Evolutionary conservation across 352 stramenopile species (phyloP), one percentile per base, ranked within the genome.

Genomic region (Blastocystis sp.): DNA sequence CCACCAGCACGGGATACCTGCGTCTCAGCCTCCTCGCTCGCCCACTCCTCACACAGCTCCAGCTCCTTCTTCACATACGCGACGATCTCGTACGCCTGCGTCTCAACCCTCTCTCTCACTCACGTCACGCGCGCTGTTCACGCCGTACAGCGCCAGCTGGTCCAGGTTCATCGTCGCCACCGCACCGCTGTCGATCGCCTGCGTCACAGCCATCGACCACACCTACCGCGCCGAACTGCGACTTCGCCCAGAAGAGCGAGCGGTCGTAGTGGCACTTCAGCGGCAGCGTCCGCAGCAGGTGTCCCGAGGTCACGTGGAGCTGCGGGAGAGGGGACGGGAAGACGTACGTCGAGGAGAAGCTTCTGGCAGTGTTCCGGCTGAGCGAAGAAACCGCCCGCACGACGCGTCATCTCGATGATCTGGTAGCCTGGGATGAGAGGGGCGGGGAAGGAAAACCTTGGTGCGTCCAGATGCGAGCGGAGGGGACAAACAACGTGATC

Each of bases 81-180:
- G 14, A 32, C 42, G 16, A 78, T 32, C 32, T 78, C 65, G 49
- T 78, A 78, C 3, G 65, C 56, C 65, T 78, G 56, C 65, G 7
- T 38, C 16, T 34, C 3, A 40, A 44, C 18, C 27, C 11, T 0
- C 4, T 36, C 40, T 24, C 40, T 34, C 36, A 4, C 42, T 18
- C 36, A 78, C 65, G 36, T 78, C 65, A 78, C 65, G 65, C 44
- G 65, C 65, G 36, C 65, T 78, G 42, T 78, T 78, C 65, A 78
- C 65, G 14, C 65, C 65, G 49, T 78, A 78, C 49, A 78, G 49
- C 36, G 56, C 65, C 40, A 78, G 1, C 40, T 78, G 65, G 49
- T 78, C 65, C 65, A 78, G 38, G 21, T 56, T 78, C 65, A 78
- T 56, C 1, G 32, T n/a, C 3, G 21, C 56, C 21, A 57, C 36